Evolutionary conservation across 495 filamentous ascomycete species (phyloP).

Genomic region (Paragyromitra xinjiangensis): DNA sequence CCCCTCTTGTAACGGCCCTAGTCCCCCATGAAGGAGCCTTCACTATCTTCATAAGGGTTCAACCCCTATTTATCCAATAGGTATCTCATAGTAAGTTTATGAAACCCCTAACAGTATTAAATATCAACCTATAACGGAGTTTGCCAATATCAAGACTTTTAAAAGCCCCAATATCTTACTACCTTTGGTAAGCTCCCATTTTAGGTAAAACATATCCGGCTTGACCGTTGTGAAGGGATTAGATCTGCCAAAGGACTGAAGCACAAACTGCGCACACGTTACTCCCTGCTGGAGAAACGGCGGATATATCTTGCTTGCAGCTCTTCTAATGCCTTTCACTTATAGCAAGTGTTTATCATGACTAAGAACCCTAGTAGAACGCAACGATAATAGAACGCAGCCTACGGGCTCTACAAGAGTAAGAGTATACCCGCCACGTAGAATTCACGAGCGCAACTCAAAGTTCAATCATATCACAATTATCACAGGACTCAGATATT

Average conservation of each 20-base stretch:
- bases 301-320: background rate
- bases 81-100: background rate
- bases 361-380: background rate
- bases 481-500: background rate
- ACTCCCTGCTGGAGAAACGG: background rate
- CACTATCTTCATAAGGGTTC: background rate
- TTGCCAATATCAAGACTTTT: background rate
- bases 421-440: background rate
- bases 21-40: background rate
- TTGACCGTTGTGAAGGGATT: background rate
- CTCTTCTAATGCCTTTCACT: background rate
- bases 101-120: background rate
- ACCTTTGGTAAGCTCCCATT: background rate
- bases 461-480: background rate
- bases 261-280: background rate
- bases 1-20: no score
- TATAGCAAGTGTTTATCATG: background rate
- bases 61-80: background rate
- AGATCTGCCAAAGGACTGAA: background rate
- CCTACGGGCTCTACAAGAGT: background rate
- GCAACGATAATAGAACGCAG: background rate
- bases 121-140: background rate
- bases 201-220: background rate
- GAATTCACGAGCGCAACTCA: background rate
- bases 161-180: background rate